Conservation (phyloP, 805 yeast species). For the Monosporozyma solicola region DNA sequence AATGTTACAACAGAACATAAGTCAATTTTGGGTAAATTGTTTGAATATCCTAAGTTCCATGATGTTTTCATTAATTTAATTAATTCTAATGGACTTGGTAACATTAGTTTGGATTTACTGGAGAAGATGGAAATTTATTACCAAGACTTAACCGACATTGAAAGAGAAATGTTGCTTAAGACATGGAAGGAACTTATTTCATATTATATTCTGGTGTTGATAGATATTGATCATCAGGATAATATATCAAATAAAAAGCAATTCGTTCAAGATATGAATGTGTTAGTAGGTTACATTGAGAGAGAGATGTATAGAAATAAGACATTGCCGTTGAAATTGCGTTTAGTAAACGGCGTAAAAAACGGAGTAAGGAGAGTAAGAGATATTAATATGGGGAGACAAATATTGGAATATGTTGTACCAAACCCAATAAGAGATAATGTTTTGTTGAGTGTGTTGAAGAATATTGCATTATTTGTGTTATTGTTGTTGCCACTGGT, state of each 20-base stretch:
- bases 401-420: slow-evolving; percentile 12
- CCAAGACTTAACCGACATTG: background rate
- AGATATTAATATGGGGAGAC: background rate
- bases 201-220: background rate
- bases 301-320: background rate
- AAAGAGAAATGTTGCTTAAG: background rate
- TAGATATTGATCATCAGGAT: background rate
- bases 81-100: background rate
- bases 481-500: slow-evolving; percentile 17
- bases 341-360: background rate
- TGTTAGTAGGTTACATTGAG: background rate
- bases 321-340: background rate
- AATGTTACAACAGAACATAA: background rate
- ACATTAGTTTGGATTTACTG: too few species aligned
- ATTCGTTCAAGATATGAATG: background rate
- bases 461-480: slow-evolving; percentile 17
- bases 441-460: slow-evolving; percentile 11
- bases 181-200: background rate
- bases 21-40: background rate
- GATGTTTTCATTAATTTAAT: too few species aligned
- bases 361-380: background rate
- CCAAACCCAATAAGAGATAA: slow-evolving; percentile 17
- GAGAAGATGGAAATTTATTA: background rate
- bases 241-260: background rate
- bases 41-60: background rate